Evolutionary conservation across 1,284 basidiomycete genomes (phyloP).

Genomic region (Cutaneotrichosporon sp.): DNA sequence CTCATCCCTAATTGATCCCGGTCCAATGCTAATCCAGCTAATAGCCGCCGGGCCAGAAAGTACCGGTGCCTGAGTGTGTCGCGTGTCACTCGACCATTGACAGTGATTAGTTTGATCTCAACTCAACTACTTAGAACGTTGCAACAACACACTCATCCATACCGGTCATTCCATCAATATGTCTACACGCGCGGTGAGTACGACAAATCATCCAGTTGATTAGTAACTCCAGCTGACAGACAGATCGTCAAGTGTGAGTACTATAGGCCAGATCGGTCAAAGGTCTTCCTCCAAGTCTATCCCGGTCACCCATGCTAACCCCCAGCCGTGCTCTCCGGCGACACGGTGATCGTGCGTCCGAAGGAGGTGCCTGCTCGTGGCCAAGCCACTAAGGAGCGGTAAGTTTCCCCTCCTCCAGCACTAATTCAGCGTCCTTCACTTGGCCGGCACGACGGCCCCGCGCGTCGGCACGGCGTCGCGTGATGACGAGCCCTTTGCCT

Average conservation of each 20-base stretch:
- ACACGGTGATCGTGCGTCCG: conserved; percentile 73
- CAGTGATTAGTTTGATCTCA: too few species aligned
- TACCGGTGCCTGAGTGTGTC: background rate
- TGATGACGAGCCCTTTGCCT: conserved; percentile 91
- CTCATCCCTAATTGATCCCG: background rate
- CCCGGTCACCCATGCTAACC: conserved; percentile 11
- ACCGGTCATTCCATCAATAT: conserved; percentile 26
- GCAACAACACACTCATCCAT: background rate
- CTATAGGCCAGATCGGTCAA: background rate
- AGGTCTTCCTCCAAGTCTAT: background rate
- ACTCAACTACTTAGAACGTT: background rate
- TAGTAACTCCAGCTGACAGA: conserved; percentile 14
- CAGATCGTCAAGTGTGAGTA: conserved; percentile 52
- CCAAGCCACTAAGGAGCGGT: conserved; percentile 84
- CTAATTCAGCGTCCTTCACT: conserved; percentile 68
- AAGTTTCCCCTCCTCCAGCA: conserved; percentile 23
- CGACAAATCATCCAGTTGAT: background rate
- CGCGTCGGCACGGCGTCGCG: conserved; percentile 73
- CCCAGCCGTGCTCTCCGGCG: conserved; percentile 80
- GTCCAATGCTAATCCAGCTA: background rate
- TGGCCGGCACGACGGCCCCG: conserved; percentile 78
- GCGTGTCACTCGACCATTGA: background rate
- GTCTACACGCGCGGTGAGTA: conserved; percentile 50
- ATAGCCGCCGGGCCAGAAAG: background rate
- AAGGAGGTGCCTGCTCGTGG: conserved; percentile 73